phyloP scores from a whole-genome alignment of 2,329 filamentous ascomycete species.

The Rhynchosporium graminicola region DNA sequence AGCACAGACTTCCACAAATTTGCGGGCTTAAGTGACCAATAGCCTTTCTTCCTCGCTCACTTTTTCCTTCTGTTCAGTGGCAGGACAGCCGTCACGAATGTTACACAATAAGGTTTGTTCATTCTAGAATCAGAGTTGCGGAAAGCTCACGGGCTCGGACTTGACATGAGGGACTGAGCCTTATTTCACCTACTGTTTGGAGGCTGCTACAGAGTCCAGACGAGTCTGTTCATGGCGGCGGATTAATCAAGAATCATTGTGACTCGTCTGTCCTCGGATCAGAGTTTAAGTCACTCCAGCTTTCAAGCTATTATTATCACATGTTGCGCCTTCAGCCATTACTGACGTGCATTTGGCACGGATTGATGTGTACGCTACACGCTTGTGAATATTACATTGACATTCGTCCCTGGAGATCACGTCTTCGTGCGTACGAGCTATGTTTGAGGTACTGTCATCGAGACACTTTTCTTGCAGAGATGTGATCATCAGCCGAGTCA shows the following conservation, averaged over 20 bases:
- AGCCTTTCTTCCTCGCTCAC: background rate
- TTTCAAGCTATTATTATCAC: background rate
- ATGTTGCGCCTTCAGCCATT: background rate
- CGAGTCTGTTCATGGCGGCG: background rate
- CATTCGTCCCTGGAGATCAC: background rate
- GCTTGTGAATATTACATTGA: background rate
- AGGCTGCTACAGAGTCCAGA: background rate
- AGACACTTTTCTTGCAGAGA: background rate
- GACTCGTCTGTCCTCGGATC: background rate
- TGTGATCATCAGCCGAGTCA: background rate
- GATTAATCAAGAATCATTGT: background rate
- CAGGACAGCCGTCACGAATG: background rate
- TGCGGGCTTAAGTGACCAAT: background rate
- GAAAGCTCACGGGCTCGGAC: background rate
- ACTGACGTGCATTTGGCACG: background rate
- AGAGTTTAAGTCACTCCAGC: background rate
- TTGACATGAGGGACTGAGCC: background rate
- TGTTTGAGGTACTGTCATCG: conserved; percentile 2
- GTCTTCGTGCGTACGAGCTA: background rate
- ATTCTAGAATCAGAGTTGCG: background rate
- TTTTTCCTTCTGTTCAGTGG: background rate
- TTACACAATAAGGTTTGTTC: conserved; percentile 1
- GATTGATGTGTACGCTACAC: background rate
- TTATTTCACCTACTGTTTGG: background rate
- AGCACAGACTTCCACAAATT: conserved; percentile 5